phyloP scores from a whole-genome alignment of 441 rosid genomes.

The Populus trichocarpa region DNA sequence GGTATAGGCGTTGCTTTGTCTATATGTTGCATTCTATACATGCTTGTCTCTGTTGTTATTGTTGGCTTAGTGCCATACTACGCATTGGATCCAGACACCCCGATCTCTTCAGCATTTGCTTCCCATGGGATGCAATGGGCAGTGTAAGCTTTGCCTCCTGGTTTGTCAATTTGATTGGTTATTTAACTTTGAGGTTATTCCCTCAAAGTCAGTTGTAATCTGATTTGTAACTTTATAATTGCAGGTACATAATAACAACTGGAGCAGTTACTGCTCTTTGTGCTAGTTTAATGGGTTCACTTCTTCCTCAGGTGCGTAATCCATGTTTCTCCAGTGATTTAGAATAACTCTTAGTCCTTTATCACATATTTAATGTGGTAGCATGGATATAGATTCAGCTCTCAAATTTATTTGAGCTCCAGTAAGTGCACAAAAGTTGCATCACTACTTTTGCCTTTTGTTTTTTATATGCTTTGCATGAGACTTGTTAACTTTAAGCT shows the following conservation, averaged over 20 bases:
- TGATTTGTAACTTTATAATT: conserved; percentile 1
- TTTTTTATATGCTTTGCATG: not conserved
- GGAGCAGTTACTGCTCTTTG: conserved; percentile 85
- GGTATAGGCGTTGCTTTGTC: conserved; percentile 77
- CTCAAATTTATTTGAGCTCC: not conserved
- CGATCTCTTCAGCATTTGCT: conserved; percentile 87
- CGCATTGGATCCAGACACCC: conserved; percentile 80
- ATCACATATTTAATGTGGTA: not conserved
- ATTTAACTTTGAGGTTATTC: not conserved
- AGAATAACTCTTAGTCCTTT: not conserved
- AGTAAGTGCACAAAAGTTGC: not conserved
- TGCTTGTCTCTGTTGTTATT: conserved; percentile 81
- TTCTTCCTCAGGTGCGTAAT: conserved; percentile 66
- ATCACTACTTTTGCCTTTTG: not conserved
- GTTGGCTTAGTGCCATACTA: conserved; percentile 88
- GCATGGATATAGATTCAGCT: not conserved
- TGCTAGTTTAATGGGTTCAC: conserved; percentile 80
- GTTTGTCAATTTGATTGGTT: conserved; percentile 2
- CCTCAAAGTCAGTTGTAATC: not conserved
- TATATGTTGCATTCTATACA: conserved; percentile 69
- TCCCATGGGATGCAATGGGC: conserved; percentile 94
- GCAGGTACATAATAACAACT: conserved; percentile 64
- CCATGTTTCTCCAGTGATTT: not conserved
- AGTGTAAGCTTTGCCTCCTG: conserved; percentile 49
- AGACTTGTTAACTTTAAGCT: not conserved